These are phyloP conservation scores for Fonsecaea multimorphosa DNA, from an alignment of 2,329 filamentous ascomycete genomes.

Conservation along the genomic window DNA sequence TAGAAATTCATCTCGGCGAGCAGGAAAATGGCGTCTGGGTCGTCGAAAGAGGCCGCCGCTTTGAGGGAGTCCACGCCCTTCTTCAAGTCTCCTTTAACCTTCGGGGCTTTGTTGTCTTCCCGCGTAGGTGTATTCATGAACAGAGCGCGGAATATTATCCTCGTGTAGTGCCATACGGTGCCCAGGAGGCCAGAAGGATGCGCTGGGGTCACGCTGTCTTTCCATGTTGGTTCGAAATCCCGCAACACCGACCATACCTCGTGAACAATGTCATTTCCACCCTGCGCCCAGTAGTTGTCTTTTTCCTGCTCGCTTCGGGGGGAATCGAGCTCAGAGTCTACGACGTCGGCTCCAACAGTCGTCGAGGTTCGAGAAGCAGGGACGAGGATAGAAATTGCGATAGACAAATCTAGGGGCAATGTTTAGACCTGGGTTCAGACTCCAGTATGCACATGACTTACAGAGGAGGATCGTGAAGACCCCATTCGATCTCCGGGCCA, in stretches of 20 bases:
- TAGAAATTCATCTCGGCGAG: conserved; percentile 96
- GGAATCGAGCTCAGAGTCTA: conserved; percentile 16
- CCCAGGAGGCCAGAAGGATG: conserved; percentile 66
- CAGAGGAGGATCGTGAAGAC: conserved; percentile 20
- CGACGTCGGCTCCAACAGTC: conserved; percentile 8
- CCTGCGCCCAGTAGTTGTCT: conserved; percentile 33
- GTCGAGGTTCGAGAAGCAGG: conserved; percentile 10
- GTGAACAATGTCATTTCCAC: conserved; percentile 37
- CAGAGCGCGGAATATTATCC: conserved; percentile 66
- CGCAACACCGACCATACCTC: conserved; percentile 38
- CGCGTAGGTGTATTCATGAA: conserved; percentile 68
- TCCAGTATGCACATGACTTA: conserved; percentile 13
- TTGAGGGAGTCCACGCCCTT: conserved; percentile 66
- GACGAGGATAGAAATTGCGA: conserved; percentile 7
- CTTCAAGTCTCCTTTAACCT: conserved; percentile 59
- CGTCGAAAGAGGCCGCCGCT: conserved; percentile 60
- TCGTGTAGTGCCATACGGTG: conserved; percentile 65
- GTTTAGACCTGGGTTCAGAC: background rate
- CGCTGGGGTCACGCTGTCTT: conserved; percentile 35
- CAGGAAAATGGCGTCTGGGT: conserved; percentile 82
- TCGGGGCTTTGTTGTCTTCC: conserved; percentile 42
- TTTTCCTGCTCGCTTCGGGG: conserved; percentile 27
- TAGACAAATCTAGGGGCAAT: conserved; percentile 11
- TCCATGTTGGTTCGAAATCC: conserved; percentile 38
- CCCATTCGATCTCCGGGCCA: conserved; percentile 16